Evolutionary conservation across 805 yeast genomes (phyloP), one percentile per base, ranked within the genome.

Genomic region (Cyberlindnera mycetangii): DNA sequence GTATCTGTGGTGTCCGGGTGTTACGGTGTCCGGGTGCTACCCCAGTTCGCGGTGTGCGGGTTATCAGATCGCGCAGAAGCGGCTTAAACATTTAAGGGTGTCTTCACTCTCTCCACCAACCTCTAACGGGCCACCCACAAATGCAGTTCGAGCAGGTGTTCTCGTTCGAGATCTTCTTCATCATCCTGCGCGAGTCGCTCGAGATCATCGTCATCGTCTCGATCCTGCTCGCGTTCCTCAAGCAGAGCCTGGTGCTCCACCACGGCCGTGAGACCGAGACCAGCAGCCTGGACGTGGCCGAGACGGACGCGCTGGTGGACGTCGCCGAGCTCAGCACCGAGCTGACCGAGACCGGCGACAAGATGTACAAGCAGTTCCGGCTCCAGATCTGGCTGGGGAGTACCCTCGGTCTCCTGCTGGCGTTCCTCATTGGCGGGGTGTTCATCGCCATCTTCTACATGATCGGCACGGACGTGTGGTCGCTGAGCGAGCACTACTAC

Each of bases 361-460:
- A 53, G 31, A 40, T 67, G 16, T 79, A 79, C 59, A 60, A 60
- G 18, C 66, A 66, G 28, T 67, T 86, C 40, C 75, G 75, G 45
- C 55, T 79, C 7, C 97, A 89, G 58, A 87, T 89, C 5, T 83
- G 95, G 85, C 60, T 79, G 1, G 97, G 97, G 2, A 92, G 95
- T 10, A 55, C 78, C 1, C 54, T 77, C 4, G 97, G 97, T 0
- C 67, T 89, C 16, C 53, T 75, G 0, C 65, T 86, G 1, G 89
- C 97, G 58, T 60, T 85, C 45, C 45, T 84, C 5, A 75, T 89
- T 27, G 97, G 97, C 4, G 78, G 82, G 4, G 62, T 78, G 0
- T 85, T 89, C 59, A 79, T 89, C 25, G 65, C 73, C 10, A 70
- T 81, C 5, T 89, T 89, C 63, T 88, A 89, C 57, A 60, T 81